Base-by-base conservation (phyloP, 768 basidiomycete species). In the Auricularia sp. region DNA sequence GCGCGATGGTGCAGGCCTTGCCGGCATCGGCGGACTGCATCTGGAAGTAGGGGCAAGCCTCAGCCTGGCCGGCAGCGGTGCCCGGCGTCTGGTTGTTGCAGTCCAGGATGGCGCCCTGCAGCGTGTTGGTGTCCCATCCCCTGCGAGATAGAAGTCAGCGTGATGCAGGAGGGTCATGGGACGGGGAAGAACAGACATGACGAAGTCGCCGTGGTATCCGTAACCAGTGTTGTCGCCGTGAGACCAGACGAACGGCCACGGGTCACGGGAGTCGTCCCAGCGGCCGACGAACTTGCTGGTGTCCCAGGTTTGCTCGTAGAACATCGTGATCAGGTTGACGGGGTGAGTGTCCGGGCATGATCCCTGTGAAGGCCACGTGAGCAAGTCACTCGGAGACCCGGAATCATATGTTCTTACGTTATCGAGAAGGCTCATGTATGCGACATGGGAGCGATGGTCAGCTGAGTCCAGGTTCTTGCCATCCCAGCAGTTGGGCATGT, bases 401-500 rank as follows among this genome's bases (percentile, higher is more conserved):
- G 53, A 54, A 54, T 54, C 29, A 18, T 8, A 14, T 14, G 39
- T 14, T 7, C 53, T 54, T 18, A 29, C 56, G 34, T 35, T 33
- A 29, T 59, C 56, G 6, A 59, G 12, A 14, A 59, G 8, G 56
- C 23, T n/a, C 29, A 59, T 59, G 29, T 35, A 78, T 1, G 77
- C 73, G 69, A 78, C 72, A 70, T 79, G 78, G 7, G 72, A 72
- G 68, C 74, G 74, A 70, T 78, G 77, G 66, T 78, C 75, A 0
- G 72, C 11, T 18, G 73, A 74, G 67, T 79, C 75, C 36, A 77
- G 67, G 68, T 78, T 74, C 60, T 68, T 64, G 43, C 78, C 78
- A 64, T 79, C 74, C 78, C 77, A 78, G 72, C 74, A 77, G 34
- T 67, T 65, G 18, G 71, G 73, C 70, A 77, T 73, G 65, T 74